Evolutionary conservation across 1,139 yeast species (phyloP), one percentile per base, ranked within the genome.

Genomic region (Candida frijolesensis): DNA sequence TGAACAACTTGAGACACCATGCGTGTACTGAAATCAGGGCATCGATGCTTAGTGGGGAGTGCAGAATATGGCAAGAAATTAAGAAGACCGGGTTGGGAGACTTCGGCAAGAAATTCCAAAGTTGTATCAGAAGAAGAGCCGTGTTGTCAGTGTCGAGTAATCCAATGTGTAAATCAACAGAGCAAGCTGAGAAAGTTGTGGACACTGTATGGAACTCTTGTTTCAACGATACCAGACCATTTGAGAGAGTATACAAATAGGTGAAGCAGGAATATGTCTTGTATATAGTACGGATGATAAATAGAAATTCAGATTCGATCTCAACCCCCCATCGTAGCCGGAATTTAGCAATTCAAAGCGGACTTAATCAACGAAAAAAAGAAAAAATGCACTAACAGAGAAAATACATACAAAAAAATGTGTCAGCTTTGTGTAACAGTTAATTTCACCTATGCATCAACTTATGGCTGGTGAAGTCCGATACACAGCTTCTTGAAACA

Each of bases 21-120:
- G 99, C 99, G 0, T 95, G 99, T 67, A 87, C 97, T 0, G 99
- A 94, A 69, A 90, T 94, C 48, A 77, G 99, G 54, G 99, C 99
- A 0, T 87, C 96, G 12, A 86, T 89, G 63, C 75, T 94, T 37
- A 88, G 96, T 61, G 99, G 99, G 8, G 99, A 94, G 65, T 94
- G 99, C 68, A 80, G 98, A 35, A 84, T 94, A 61, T 82, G 87
- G 82, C 88, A 87, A 60, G 97, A 94, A 65, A 84, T 94, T 57
- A 80, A 82, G 54, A 81, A 87, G 62, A 85, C 81, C 44, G 85
- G 85, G 0, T 62, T 84, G 51, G 80, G 76, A 1, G 76, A 80
- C 54, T 82, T 89, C 61, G 85, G 87, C 45, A 82, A 82, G 57
- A 97, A 96, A 42, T 96, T 90, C 65, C 99, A 94, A 69, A 83